Conservation (phyloP, 2,329 filamentous ascomycete genomes). For the Xylariaceae sp. region DNA sequence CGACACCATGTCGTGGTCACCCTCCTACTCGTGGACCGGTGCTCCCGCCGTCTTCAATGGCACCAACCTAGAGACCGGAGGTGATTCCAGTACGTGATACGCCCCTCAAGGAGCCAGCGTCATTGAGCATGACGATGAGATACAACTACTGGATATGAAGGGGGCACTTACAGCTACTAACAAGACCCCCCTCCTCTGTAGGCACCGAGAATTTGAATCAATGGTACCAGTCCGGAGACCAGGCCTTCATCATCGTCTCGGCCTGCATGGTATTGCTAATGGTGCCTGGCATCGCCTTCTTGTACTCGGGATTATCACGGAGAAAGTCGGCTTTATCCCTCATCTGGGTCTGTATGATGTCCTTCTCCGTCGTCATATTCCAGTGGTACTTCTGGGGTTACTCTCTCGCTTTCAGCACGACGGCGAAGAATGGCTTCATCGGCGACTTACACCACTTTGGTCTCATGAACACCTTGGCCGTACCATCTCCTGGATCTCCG, state of each 20-base stretch:
- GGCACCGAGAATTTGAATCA: slow-evolving; percentile 86
- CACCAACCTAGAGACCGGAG: slow-evolving; percentile 60
- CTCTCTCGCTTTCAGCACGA: slow-evolving; percentile 82
- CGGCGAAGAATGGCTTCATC: slow-evolving; percentile 82
- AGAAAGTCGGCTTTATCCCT: slow-evolving; percentile 95
- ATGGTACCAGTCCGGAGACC: slow-evolving; percentile 88
- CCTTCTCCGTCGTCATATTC: slow-evolving; percentile 84
- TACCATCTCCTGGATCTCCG: slow-evolving; percentile 81
- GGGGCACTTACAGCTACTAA: slow-evolving; percentile 13
- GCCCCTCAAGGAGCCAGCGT: neutral
- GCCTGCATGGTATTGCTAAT: slow-evolving; percentile 94
- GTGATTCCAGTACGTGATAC: slow-evolving; percentile 64
- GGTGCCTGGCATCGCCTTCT: slow-evolving; percentile 92
- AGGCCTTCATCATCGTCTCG: slow-evolving; percentile 85
- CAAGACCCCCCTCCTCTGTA: slow-evolving; percentile 35
- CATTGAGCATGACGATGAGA: neutral
- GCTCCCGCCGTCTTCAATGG: slow-evolving; percentile 58
- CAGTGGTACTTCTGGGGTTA: slow-evolving; percentile 99
- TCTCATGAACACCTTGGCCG: slow-evolving; percentile 74
- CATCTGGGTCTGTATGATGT: slow-evolving; percentile 97
- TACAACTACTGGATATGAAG: neutral
- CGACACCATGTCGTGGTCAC: slow-evolving; percentile 46
- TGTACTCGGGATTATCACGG: slow-evolving; percentile 95
- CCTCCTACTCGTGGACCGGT: slow-evolving; percentile 49
- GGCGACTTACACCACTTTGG: slow-evolving; percentile 87